Conservation (phyloP, 257 asterid genomes). For the Nicotiana tomentosiformis region DNA sequence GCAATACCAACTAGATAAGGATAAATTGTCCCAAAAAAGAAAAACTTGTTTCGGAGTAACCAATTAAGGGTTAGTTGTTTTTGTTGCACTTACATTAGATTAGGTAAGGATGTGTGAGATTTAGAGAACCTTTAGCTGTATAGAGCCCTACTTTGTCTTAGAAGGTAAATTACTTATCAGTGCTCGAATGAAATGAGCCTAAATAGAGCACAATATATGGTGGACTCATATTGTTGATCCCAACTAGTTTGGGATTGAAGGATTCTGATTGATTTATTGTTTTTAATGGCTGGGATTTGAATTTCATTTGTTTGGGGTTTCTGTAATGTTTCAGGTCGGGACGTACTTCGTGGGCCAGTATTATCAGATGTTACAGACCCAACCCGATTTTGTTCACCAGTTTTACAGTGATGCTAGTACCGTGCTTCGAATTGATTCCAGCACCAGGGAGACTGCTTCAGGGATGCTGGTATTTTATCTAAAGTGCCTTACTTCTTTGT, state of each 20-base stretch:
- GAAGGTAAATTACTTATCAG: not conserved
- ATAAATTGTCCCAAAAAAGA: not conserved
- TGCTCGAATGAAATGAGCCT: not conserved
- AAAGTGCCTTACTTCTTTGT: not conserved
- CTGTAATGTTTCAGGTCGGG: slow-evolving; percentile 61
- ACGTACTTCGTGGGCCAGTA: slow-evolving; percentile 94
- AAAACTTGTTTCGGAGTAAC: not conserved
- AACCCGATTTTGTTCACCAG: slow-evolving; percentile 80
- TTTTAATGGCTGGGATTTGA: not conserved
- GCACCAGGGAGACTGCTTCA: slow-evolving; percentile 64
- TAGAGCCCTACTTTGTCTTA: not conserved
- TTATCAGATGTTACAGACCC: slow-evolving; percentile 84
- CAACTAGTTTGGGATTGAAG: not conserved
- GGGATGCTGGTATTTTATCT: slow-evolving; percentile 67
- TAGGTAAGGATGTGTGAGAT: not conserved
- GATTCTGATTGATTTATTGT: not conserved
- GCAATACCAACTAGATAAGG: not conserved
- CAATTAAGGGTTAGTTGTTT: not conserved
- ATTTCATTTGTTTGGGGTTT: slow-evolving; percentile 4
- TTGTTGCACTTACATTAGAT: not conserved
- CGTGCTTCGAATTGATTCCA: slow-evolving; percentile 84
- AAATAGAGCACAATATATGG: not conserved
- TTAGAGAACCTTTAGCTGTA: not conserved
- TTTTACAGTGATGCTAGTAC: slow-evolving; percentile 90
- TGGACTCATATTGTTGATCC: not conserved